phyloP scores from a whole-genome alignment of 192 early-diverging fungal genomes.

The Mortierella hygrophila region DNA sequence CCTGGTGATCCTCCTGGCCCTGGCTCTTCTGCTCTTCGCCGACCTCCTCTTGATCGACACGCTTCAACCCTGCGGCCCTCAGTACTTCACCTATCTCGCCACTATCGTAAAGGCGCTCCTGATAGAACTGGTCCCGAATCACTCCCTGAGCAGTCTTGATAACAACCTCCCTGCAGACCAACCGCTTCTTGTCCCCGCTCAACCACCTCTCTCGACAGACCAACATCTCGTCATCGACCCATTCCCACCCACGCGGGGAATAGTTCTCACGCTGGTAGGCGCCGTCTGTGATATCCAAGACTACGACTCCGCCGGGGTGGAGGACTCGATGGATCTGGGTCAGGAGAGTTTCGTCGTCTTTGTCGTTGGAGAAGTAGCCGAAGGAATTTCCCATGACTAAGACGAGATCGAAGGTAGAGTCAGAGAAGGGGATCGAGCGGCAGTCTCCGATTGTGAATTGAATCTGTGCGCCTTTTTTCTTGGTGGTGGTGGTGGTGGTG shows the following conservation, averaged over 20 bases:
- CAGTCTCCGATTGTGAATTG: constrained; percentile 73
- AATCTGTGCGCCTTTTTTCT: not conserved
- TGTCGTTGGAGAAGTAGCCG: constrained; percentile 69
- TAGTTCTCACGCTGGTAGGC: constrained; percentile 65
- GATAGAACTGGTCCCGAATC: constrained; percentile 74
- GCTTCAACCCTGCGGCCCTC: not conserved
- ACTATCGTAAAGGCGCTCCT: constrained; percentile 64
- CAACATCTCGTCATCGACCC: constrained; percentile 71
- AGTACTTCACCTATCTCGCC: constrained; percentile 58
- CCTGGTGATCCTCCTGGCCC: not conserved
- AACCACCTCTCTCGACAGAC: constrained; percentile 73
- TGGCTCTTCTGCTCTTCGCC: not conserved
- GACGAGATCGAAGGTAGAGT: constrained; percentile 64
- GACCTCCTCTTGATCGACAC: not conserved
- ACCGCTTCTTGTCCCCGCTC: constrained; percentile 59
- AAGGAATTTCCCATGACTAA: constrained; percentile 74
- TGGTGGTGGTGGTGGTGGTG: not conserved
- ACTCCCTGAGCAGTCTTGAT: constrained; percentile 61
- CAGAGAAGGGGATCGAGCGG: constrained; percentile 63
- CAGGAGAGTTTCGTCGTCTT: constrained; percentile 60
- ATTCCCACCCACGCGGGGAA: constrained; percentile 69
- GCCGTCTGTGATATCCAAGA: constrained; percentile 72
- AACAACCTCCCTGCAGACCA: constrained; percentile 67
- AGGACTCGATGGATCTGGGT: constrained; percentile 61
- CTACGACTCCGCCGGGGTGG: constrained; percentile 59